A percentile compares a stretch with the other conserved stretches of the same genome.
Evolutionary conservation across 164 flowering plant species (phyloP).

Genomic region (Malania oleifera): DNA sequence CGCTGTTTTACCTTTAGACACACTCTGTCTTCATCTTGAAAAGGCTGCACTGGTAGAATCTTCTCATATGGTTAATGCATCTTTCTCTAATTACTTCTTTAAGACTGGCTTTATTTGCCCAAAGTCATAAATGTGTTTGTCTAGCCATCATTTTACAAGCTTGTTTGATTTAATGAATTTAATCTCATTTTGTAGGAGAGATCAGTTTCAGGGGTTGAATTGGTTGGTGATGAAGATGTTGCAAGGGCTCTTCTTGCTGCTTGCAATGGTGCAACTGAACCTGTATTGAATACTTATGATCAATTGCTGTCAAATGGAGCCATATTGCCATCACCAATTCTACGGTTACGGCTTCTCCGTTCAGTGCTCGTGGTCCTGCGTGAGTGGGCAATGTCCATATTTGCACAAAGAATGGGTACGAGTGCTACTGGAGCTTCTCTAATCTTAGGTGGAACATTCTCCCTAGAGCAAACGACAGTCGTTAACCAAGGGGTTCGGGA

Average conservation of each 20-base stretch:
- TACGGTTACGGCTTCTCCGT: constrained; percentile 72
- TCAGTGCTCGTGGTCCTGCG: constrained; percentile 83
- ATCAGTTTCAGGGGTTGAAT: constrained; percentile 56
- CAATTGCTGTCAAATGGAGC: constrained; percentile 80
- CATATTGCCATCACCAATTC: constrained; percentile 67
- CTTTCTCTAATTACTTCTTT: neutral
- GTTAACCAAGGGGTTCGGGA: constrained; percentile 79
- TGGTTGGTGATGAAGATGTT: constrained; percentile 89
- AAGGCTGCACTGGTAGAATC: constrained; percentile 83
- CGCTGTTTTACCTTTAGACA: constrained; percentile 75
- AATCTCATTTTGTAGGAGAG: constrained; percentile 56
- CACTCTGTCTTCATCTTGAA: constrained; percentile 91
- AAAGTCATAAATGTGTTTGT: no score
- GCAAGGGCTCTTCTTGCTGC: constrained; percentile 91
- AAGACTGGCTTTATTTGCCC: neutral
- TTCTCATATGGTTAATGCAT: neutral
- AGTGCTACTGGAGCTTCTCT: constrained; percentile 68
- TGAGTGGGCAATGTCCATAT: constrained; percentile 87
- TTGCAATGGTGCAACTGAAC: constrained; percentile 90
- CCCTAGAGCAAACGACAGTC: constrained; percentile 41
- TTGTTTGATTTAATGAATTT: neutral
- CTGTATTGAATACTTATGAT: constrained; percentile 77
- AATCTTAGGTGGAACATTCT: constrained; percentile 53
- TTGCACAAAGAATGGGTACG: constrained; percentile 77
- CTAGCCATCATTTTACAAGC: neutral